Evolutionary conservation across 352 stramenopile species (phyloP).

Genomic region (Globisporangium lucens): DNA sequence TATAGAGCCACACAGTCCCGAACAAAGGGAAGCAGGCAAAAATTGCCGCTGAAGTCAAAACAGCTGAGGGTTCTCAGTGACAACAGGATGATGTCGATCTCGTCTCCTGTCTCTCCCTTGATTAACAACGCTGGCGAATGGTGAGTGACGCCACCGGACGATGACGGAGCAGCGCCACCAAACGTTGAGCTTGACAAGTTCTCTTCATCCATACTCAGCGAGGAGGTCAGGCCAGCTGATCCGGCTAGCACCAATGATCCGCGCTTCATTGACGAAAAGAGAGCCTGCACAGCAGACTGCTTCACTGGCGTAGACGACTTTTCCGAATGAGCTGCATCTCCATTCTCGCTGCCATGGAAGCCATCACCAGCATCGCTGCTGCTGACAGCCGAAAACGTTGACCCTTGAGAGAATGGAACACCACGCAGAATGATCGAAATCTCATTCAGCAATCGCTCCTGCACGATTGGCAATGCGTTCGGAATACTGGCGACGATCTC

Average conservation of each 20-base stretch:
- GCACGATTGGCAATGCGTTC: constrained; percentile 85
- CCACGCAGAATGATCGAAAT: constrained; percentile 94
- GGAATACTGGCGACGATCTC: constrained; percentile 90
- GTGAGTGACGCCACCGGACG: constrained; percentile 5
- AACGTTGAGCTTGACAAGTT: constrained; percentile 14
- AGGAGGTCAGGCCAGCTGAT: constrained; percentile 22
- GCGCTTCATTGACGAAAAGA: constrained; percentile 76
- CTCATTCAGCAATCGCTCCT: constrained; percentile 95
- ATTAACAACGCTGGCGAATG: constrained; percentile 36
- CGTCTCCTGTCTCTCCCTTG: constrained; percentile 74
- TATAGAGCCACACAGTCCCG: constrained; percentile 93
- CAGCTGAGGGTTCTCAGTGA: constrained; percentile 92
- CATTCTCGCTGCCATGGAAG: constrained; percentile 3
- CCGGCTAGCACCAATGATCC: constrained; percentile 35
- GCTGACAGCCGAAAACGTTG: neutral
- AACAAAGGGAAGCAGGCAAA: constrained; percentile 95
- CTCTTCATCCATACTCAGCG: constrained; percentile 30
- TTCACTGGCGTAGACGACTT: constrained; percentile 32
- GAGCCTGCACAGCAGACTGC: constrained; percentile 57
- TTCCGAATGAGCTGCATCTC: constrained; percentile 5
- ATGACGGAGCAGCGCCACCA: constrained; percentile 2
- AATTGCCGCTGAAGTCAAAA: constrained; percentile 91
- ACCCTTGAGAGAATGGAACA: constrained; percentile 53
- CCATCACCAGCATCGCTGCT: neutral
- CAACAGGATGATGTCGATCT: constrained; percentile 83